A percentile compares a stretch with the other conserved stretches of the same genome.
phyloP scores from a whole-genome alignment of 2,329 filamentous ascomycete genomes.

The Trichoderma breve region DNA sequence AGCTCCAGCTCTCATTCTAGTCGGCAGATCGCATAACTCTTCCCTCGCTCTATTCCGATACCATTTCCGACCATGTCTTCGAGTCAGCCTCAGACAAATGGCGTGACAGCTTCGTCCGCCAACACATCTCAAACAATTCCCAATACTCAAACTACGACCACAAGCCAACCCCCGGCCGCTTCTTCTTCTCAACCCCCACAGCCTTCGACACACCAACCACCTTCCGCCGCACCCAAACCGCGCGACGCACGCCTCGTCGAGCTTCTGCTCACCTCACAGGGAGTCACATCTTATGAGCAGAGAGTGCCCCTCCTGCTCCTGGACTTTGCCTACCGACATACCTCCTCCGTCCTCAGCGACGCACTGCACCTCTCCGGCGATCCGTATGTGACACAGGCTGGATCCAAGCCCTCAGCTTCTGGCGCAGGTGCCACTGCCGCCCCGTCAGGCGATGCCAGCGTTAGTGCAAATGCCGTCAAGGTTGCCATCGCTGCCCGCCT shows the following conservation, averaged over 20 bases:
- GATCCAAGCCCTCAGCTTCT: slow-evolving; percentile 49
- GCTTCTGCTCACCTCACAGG: slow-evolving; percentile 74
- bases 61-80: slow-evolving; percentile 32
- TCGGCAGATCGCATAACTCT: background rate
- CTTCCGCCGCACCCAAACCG: slow-evolving; percentile 54
- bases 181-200: slow-evolving; percentile 24
- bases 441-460: slow-evolving; percentile 51
- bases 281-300: slow-evolving; percentile 76
- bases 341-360: slow-evolving; percentile 67
- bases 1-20: background rate
- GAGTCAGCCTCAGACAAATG: slow-evolving; percentile 53
- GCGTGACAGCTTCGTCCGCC: slow-evolving; percentile 43
- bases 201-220: slow-evolving; percentile 26
- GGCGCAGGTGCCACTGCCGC: slow-evolving; percentile 49
- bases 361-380: slow-evolving; percentile 67
- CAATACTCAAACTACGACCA: slow-evolving; percentile 36
- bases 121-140: slow-evolving; percentile 38
- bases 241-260: slow-evolving; percentile 79
- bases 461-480: slow-evolving; percentile 65
- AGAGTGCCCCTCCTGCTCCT: slow-evolving; percentile 79
- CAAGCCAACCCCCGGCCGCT: slow-evolving; percentile 29
- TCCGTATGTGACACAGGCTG: slow-evolving; percentile 61
- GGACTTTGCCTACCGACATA: slow-evolving; percentile 84
- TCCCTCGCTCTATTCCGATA: background rate
- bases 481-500: slow-evolving; percentile 70